Base-by-base conservation (phyloP, 2,329 filamentous ascomycete species). In the Tolypocladium sp. region DNA sequence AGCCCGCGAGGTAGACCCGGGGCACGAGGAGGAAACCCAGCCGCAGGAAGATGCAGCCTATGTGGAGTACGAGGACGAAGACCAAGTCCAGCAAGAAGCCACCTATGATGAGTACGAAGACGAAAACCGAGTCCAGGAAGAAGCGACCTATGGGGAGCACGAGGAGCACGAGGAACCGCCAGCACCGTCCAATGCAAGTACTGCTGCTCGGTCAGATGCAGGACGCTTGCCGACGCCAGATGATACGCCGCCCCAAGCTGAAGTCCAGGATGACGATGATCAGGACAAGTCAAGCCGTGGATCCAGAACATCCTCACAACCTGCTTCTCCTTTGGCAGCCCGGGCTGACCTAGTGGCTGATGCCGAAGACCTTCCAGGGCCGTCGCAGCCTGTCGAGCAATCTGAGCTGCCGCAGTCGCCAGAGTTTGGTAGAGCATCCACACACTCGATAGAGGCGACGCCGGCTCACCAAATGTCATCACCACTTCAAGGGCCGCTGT, bases 191-290 rank as follows among this genome's bases (percentile, higher is more conserved):
- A 69, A 70, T 61, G 67, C 60, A 62, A 71, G 64, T 63, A 63
- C 61, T 58, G 66, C 68, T 62, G 74, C 71, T 64, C 74, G 66
- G 65, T 74, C 71, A 61, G 75, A 73, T 46, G 71, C 73, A 33
- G 76, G 71, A 56, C 78, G 79, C 61, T 71, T 83, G 62, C 79
- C 80, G 61, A 82, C 80, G 46, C 81, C 81, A 57, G 81, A 83
- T 62, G 76, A 82, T 63, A 82, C 76, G 57, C 76, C 77, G 20
- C 76, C 77, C 1, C 74, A 77, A 27, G 59, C 66, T 20, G 67
- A 69, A 27, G 49, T 57, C 49, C 65, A 67, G 25, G 46, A 20
- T 40, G 58, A 59, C 9, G 63, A 64, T 20, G 64, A 64, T 41
- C 55, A 57, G 2, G 64, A 58, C 15, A 71, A 68, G 56, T 63